Base-by-base conservation (phyloP, 305 asterid species). In the Solanum chacoense region DNA sequence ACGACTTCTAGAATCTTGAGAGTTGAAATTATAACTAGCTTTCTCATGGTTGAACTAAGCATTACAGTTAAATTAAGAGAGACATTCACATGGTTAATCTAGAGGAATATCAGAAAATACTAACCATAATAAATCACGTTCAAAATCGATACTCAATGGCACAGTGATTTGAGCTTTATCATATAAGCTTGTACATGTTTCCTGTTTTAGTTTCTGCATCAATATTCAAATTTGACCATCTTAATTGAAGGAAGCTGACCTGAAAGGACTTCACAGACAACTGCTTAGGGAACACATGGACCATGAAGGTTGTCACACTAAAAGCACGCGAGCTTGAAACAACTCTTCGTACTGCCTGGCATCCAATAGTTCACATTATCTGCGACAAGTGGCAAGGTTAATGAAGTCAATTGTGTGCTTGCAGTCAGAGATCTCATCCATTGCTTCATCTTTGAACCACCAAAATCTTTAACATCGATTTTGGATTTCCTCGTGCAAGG, bases 181-280 rank as follows among this genome's bases (percentile, higher is more conserved):
- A 10, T 80, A 80, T 28, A 80, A 80, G 38, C 10, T 8, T 80
- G 13, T 42, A 80, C 14, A 80, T 80, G 86, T 42, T 80, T 45
- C 71, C 37, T 80, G 18, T 42, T 45, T 18, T 29, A 83, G 42
- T 50, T 83, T 45, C 37, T 45, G 86, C 3, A 2, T 11, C 84
- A 78, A 12, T 45, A 29, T 81, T 45, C 29, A 20, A 28, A 83
- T 50, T 81, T 50, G 28, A 36, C 73, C 40, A 50, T 50, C 5
- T 71, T 87, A 59, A 88, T 32, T 86, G 90, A 94, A 95, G 98
- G 94, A 95, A 89, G 90, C 93, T 94, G 67, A 93, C 92, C 0
- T 96, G 65, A 93, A 92, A 50, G 94, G 94, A 94, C 88, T 94
- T 96, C 93, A 90, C 94, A 88, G 32, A 95, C 94, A 0, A 85